Conservation (phyloP, 1,284 basidiomycete species). For the Moesziomyces aphidis region DNA sequence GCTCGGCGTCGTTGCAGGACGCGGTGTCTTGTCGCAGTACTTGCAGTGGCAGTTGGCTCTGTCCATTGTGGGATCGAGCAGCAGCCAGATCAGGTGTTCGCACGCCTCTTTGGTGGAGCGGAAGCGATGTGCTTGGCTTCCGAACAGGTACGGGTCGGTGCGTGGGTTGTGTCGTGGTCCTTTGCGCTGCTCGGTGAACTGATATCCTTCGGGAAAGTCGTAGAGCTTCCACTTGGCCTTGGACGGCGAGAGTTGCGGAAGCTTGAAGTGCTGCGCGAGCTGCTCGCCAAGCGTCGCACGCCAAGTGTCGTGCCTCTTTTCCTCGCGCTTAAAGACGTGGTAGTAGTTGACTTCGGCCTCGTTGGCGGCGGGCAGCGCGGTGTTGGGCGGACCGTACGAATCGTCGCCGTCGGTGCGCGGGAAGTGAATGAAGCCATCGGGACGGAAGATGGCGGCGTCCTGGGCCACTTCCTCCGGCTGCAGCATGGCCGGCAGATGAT, state of each 20-base stretch:
- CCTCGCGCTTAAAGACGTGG: slow-evolving; percentile 41
- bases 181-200: slow-evolving; percentile 57
- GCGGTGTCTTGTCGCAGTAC: slow-evolving; percentile 43
- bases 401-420: slow-evolving; percentile 56
- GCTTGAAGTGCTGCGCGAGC: slow-evolving; percentile 37
- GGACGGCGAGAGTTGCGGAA: slow-evolving; percentile 22
- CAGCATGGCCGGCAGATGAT: slow-evolving; percentile 14
- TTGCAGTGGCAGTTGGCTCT: slow-evolving; percentile 46
- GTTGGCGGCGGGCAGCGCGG: not conserved
- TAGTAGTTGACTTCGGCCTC: slow-evolving; percentile 53
- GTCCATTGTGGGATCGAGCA: slow-evolving; percentile 42
- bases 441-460: slow-evolving; percentile 49
- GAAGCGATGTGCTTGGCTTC: slow-evolving; percentile 45
- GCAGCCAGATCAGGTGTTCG: slow-evolving; percentile 49
- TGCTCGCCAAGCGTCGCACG: slow-evolving; percentile 31
- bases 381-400: slow-evolving; percentile 31
- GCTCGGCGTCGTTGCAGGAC: slow-evolving; percentile 7
- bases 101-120: slow-evolving; percentile 43
- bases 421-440: slow-evolving; percentile 51
- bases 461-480: slow-evolving; percentile 24
- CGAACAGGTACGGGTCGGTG: slow-evolving; percentile 57
- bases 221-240: slow-evolving; percentile 47
- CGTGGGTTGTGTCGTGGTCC: slow-evolving; percentile 28
- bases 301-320: slow-evolving; percentile 36
- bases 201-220: slow-evolving; percentile 50